Base-by-base conservation (phyloP, 1,139 yeast species). In the Hansenula lynferdii region DNA sequence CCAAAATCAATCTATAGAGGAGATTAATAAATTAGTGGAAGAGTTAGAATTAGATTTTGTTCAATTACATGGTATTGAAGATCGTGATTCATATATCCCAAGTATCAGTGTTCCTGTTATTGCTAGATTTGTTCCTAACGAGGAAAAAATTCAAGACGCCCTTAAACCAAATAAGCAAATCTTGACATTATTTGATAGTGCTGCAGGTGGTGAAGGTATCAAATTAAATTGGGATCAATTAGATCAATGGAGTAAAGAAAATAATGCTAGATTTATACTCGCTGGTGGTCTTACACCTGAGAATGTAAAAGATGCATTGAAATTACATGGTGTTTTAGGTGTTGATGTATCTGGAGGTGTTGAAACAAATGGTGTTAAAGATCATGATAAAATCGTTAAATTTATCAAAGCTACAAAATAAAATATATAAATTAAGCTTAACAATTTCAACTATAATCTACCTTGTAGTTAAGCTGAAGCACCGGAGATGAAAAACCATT, bases 401-500 rank as follows among this genome's bases (percentile, higher is more conserved):
- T 90, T 89, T 60, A 67, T 90, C 9, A 44, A 45, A 10, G 70
- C 70, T 47, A 92, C 80, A 8, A 60, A 31, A 32, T 12, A n/a
- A 36, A 35, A 33, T 33, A n/a, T n/a, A n/a, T n/a, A n/a, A n/a
- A n/a, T n/a, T n/a, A n/a, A n/a, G n/a, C n/a, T n/a, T n/a, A n/a
- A n/a, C n/a, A n/a, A n/a, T n/a, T n/a, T n/a, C n/a, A n/a, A n/a
- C n/a, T n/a, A n/a, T n/a, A n/a, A n/a, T n/a, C n/a, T n/a, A 7
- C 33, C 21, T 11, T 22, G 23, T 41, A 31, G 45, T 61, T 67
- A 77, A 55, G 80, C 80, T 47, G 79, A 69, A 43, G 71, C 84
- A 68, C 97, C 97, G 49, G 97, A 86, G 65, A 92, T 92, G 79
- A 80, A 92, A 78, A 92, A 92, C 98, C 98, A 92, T 75, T 92